phyloP scores from a whole-genome alignment of 1,139 yeast genomes.

The Blastobotrys proliferans region DNA sequence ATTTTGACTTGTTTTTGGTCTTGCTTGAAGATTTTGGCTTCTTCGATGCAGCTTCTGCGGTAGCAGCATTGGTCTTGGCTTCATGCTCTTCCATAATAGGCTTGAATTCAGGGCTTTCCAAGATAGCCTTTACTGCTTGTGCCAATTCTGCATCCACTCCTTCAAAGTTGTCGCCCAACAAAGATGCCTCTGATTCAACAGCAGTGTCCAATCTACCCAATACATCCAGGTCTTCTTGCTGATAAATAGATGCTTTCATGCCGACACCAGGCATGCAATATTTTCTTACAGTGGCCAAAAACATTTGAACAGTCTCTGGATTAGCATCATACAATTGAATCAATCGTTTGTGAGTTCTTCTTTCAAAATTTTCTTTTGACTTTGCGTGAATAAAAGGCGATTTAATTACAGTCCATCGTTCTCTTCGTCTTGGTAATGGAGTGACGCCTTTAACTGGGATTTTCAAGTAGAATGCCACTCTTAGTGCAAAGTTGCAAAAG shows the following conservation, averaged over 20 bases:
- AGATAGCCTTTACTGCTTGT: conserved; percentile 65
- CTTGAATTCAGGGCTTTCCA: conserved; percentile 59
- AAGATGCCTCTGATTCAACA: conserved; percentile 8
- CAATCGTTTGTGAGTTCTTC: conserved; percentile 74
- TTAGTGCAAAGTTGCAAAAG: conserved; percentile 77
- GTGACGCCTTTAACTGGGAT: conserved; percentile 72
- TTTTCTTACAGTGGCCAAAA: conserved; percentile 75
- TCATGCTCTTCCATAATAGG: conserved; percentile 23
- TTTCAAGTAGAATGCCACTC: conserved; percentile 87
- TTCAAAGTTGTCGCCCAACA: conserved; percentile 14
- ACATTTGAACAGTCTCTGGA: conserved; percentile 77
- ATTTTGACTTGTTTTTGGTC: background rate
- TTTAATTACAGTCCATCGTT: conserved; percentile 89
- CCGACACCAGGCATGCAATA: conserved; percentile 80
- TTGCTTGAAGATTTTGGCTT: background rate
- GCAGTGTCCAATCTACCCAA: conserved; percentile 35
- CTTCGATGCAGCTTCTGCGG: background rate
- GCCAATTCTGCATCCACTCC: conserved; percentile 57
- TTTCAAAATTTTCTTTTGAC: conserved; percentile 88
- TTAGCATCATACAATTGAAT: conserved; percentile 79
- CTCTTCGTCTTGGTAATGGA: conserved; percentile 67
- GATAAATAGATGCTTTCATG: conserved; percentile 66
- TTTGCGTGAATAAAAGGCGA: conserved; percentile 95
- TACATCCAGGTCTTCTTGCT: conserved; percentile 48
- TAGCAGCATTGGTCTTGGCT: background rate